Evolutionary conservation across 2,329 filamentous ascomycete genomes (phyloP), one percentile per base, ranked within the genome.

Genomic region (Aspergillus versicolor): DNA sequence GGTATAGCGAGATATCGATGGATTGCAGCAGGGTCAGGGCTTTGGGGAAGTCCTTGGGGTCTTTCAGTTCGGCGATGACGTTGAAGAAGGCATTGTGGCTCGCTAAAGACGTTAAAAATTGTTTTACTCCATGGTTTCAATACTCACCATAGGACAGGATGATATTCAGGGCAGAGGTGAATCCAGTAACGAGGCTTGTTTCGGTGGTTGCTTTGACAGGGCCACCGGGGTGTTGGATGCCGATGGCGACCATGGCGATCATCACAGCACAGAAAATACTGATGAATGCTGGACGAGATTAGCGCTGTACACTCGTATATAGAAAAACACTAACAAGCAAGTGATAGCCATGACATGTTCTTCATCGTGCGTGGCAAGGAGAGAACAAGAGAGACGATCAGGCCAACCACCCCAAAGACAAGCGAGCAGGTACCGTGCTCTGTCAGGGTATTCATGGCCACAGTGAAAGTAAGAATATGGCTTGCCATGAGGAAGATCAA

Each of bases 401-500:
- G 65, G 0, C 84, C 86, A 2, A 86, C 75, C 15, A 86, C 75
- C 3, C 80, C 83, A 74, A 85, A 89, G 1, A 85, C 76, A 55
- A 89, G 83, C 3, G 84, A 86, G 70, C 87, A 90, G 0, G 82
- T 79, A 0, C 79, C 82, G 60, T 88, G 81, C 3, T 82, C 71
- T 5, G 85, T 86, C 51, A 90, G 77, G 49, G 81, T 84, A 64
- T 86, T 86, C 72, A 90, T 83, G 62, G 87, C 87, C 64, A 90
- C 87, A 27, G 81, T 82, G 61, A 89, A 89, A 0, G 87, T 89
- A 59, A 90, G 75, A 47, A 88, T 79, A 73, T 91, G 89, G 15
- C 86, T 88, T 30, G 83, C 86, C 73, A 88, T 86, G 63, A 89
- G 82, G 73, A 91, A 89, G 56, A 88, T 75, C 34, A 90, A 76